Conservation (phyloP, 148 eudicot species). For the Suaeda aralocaspica region DNA sequence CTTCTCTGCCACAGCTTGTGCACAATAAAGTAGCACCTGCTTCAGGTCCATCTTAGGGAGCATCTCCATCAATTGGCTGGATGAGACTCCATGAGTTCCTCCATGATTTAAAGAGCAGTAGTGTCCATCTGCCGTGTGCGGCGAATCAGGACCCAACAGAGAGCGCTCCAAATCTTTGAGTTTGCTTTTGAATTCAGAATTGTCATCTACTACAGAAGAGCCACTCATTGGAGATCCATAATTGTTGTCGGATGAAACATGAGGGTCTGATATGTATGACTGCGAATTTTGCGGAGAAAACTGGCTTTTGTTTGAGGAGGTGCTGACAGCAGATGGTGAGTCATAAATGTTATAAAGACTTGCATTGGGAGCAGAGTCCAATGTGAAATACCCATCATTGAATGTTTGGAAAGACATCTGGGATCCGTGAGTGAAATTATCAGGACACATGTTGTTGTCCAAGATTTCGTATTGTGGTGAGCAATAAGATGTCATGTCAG, state of each 20-base stretch:
- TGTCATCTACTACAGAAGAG: constrained; percentile 52
- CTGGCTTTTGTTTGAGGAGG: constrained; percentile 57
- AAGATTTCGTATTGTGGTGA: constrained; percentile 36
- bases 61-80: constrained; percentile 38
- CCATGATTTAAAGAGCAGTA: constrained; percentile 40
- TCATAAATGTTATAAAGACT: constrained; percentile 28
- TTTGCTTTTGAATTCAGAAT: constrained; percentile 34
- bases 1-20: constrained; percentile 51
- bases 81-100: constrained; percentile 25
- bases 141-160: constrained; percentile 59
- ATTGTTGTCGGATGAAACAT: constrained; percentile 51
- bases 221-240: constrained; percentile 75
- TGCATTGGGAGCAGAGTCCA: constrained; percentile 59
- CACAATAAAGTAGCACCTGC: constrained; percentile 57
- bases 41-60: constrained; percentile 48
- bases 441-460: constrained; percentile 34
- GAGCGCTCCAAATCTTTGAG: constrained; percentile 48
- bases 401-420: constrained; percentile 42
- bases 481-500: constrained; percentile 37
- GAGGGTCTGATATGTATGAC: constrained; percentile 54
- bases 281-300: constrained; percentile 71
- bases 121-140: constrained; percentile 35
- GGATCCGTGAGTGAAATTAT: constrained; percentile 34
- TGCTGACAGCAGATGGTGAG: constrained; percentile 61
- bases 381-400: constrained; percentile 55